phyloP scores from a whole-genome alignment of 192 early-diverging fungal species.

The Radiomyces spectabilis region DNA sequence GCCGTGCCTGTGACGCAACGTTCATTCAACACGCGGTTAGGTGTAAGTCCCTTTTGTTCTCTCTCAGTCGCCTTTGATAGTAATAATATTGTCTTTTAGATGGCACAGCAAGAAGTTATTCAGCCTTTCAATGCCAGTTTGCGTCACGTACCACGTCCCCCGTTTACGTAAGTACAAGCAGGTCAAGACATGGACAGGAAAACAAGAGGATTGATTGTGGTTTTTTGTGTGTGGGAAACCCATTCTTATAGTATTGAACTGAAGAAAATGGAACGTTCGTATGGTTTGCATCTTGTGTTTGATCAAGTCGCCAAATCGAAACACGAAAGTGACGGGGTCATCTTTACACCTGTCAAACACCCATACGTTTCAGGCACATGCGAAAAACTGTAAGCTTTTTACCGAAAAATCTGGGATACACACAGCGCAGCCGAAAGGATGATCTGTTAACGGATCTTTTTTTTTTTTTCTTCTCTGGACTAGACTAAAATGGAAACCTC shows the following conservation, averaged over 20 bases:
- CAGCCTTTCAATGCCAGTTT: conserved; percentile 44
- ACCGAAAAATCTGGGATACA: neutral
- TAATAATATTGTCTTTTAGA: conserved; percentile 30
- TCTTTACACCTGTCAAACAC: conserved; percentile 58
- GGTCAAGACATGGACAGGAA: no score
- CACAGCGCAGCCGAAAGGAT: neutral
- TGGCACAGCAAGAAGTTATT: conserved; percentile 56
- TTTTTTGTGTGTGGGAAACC: no score
- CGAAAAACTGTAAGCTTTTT: conserved; percentile 40
- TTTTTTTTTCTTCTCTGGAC: neutral
- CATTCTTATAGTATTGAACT: conserved; percentile 52
- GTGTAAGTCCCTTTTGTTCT: conserved; percentile 34
- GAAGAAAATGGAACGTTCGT: conserved; percentile 51
- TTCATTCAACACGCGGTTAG: conserved; percentile 57
- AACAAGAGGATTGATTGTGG: no score
- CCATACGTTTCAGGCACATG: conserved; percentile 47
- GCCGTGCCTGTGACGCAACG: conserved; percentile 47
- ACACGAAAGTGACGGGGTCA: conserved; percentile 63
- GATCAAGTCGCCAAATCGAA: conserved; percentile 55
- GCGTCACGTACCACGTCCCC: conserved; percentile 33
- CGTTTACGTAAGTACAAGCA: conserved; percentile 52
- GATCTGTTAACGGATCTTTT: neutral
- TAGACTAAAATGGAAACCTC: conserved; percentile 61
- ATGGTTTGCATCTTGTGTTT: conserved; percentile 48
- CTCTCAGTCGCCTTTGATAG: neutral